Percentiles rank a stretch among this genome's conserved stretches.
phyloP scores from a whole-genome alignment of 1,139 yeast genomes.

The Pichia sp. region DNA sequence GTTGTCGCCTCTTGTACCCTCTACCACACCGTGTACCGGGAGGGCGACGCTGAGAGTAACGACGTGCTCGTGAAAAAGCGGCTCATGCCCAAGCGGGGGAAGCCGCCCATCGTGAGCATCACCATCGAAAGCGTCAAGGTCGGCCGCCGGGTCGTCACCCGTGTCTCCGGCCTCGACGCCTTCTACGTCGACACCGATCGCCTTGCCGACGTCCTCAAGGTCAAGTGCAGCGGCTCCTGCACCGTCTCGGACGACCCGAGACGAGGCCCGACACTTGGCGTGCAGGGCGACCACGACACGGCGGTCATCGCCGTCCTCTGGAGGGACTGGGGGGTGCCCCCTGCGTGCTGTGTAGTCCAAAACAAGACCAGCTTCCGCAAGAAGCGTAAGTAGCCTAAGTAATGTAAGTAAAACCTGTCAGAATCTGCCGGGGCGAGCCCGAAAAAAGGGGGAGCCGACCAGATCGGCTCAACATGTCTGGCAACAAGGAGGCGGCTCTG shows the following conservation, averaged over 20 bases:
- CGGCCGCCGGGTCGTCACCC: conserved; percentile 77
- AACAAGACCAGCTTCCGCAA: conserved; percentile 58
- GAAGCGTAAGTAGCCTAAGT: not conserved
- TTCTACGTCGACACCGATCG: conserved; percentile 62
- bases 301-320: conserved; percentile 54
- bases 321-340: conserved; percentile 61
- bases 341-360: conserved; percentile 59
- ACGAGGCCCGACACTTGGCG: conserved; percentile 54
- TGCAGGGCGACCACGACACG: conserved; percentile 86
- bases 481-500: not conserved
- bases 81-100: conserved; percentile 51
- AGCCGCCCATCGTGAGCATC: conserved; percentile 61
- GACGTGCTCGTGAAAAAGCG: conserved; percentile 17
- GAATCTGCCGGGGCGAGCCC: not conserved
- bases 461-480: not conserved
- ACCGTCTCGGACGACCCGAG: conserved; percentile 53
- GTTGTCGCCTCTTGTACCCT: conserved; percentile 14
- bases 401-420: not conserved
- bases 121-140: conserved; percentile 69
- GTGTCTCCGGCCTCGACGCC: conserved; percentile 63
- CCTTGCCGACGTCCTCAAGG: conserved; percentile 65
- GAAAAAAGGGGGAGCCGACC: not conserved
- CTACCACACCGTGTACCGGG: conserved; percentile 53
- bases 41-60: conserved; percentile 34
- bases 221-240: conserved; percentile 85